These are phyloP conservation scores for Coffea eugenioides DNA, from an alignment of 257 asterid species.

Conservation along the genomic window DNA sequence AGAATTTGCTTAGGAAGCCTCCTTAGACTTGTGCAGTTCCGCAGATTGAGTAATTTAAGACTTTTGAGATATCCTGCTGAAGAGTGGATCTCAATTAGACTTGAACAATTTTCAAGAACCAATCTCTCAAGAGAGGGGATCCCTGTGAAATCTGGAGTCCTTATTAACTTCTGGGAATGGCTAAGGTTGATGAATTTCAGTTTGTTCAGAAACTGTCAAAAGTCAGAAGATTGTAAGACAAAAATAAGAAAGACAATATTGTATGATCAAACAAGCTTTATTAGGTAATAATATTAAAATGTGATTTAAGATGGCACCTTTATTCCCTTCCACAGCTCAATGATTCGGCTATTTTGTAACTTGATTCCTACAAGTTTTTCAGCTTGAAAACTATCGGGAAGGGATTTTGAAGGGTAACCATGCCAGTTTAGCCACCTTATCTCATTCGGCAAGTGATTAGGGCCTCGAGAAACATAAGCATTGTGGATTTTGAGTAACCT, in stretches of 20 bases:
- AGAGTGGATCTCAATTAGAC: constrained; percentile 13
- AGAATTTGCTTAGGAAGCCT: constrained; percentile 12
- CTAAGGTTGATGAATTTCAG: constrained; percentile 28
- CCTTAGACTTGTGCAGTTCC: constrained; percentile 12
- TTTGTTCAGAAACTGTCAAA: constrained; percentile 11
- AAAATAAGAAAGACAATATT: too few species aligned
- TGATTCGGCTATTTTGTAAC: constrained; percentile 3
- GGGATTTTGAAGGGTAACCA: constrained; percentile 2
- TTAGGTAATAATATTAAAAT: too few species aligned
- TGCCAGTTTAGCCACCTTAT: constrained; percentile 20
- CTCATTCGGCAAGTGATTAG: neutral
- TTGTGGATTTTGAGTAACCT: constrained; percentile 26
- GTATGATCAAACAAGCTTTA: neutral
- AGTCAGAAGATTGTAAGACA: neutral
- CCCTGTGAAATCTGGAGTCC: constrained; percentile 15
- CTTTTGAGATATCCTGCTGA: constrained; percentile 11
- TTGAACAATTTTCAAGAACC: constrained; percentile 18
- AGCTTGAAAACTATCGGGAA: constrained; percentile 14
- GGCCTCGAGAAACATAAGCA: constrained; percentile 13
- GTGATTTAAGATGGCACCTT: neutral
- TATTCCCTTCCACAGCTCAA: constrained; percentile 16
- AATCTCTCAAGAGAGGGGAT: constrained; percentile 20
- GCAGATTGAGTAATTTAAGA: constrained; percentile 12
- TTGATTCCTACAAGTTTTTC: constrained; percentile 12
- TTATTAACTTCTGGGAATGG: constrained; percentile 20